phyloP scores from a whole-genome alignment of 129 eudicot genomes.

The Ambrosia trifida region DNA sequence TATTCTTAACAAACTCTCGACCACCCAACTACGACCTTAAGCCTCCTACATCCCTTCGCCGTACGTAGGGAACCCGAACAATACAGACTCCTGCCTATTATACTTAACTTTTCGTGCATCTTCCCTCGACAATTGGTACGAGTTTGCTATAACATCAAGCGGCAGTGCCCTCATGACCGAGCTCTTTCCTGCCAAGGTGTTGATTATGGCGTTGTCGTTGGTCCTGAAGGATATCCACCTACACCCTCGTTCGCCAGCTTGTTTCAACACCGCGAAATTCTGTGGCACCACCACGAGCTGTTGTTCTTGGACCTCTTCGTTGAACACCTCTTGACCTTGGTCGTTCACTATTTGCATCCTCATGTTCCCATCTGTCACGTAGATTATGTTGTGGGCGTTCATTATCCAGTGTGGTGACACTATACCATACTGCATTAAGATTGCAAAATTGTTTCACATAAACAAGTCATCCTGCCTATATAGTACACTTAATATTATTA shows the following conservation, averaged over 20 bases:
- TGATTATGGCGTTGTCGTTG: constrained; percentile 40
- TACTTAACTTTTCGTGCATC: constrained; percentile 51
- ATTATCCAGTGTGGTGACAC: constrained; percentile 63
- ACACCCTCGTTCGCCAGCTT: constrained; percentile 44
- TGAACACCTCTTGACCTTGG: constrained; percentile 55
- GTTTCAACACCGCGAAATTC: constrained; percentile 57
- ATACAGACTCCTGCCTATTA: constrained; percentile 33
- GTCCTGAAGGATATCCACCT: constrained; percentile 49
- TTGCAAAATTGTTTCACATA: background rate
- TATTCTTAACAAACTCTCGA: constrained; percentile 22
- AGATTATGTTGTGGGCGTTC: constrained; percentile 61
- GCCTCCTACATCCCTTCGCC: background rate
- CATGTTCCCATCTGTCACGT: constrained; percentile 45
- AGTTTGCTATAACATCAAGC: constrained; percentile 42
- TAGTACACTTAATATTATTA: too few species aligned
- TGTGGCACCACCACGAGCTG: constrained; percentile 68
- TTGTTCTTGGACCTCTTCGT: constrained; percentile 40
- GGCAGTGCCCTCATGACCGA: constrained; percentile 49
- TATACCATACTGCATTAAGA: constrained; percentile 49
- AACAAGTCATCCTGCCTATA: background rate
- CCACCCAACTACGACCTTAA: background rate
- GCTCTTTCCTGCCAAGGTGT: constrained; percentile 42
- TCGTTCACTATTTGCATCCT: constrained; percentile 63
- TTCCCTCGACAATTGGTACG: constrained; percentile 44
- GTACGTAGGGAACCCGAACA: constrained; percentile 15